Percentiles rank a stretch among this genome's conserved stretches.
phyloP scores from a whole-genome alignment of 306 rosid species.

The Heteromeles arbutifolia region DNA sequence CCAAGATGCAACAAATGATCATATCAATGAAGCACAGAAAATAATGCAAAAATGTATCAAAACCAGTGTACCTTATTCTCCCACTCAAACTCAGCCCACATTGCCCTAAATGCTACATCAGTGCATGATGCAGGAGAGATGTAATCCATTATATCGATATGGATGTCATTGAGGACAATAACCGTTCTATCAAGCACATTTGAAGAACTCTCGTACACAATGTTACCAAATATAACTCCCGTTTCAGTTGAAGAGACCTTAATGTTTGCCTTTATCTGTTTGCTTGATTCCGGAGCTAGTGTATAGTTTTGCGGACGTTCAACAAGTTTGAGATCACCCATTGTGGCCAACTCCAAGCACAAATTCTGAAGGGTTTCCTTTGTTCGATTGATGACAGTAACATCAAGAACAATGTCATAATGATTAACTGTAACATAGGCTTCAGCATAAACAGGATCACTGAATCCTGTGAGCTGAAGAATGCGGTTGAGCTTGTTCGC shows the following conservation, averaged over 20 bases:
- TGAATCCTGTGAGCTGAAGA: slow-evolving; percentile 99
- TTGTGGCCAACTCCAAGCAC: slow-evolving; percentile 97
- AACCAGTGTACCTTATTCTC: slow-evolving; percentile 76
- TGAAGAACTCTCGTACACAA: slow-evolving; percentile 89
- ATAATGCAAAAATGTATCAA: background rate
- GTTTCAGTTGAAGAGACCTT: slow-evolving; percentile 99
- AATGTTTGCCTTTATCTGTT: slow-evolving; percentile 93
- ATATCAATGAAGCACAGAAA: background rate
- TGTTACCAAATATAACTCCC: slow-evolving; percentile 92
- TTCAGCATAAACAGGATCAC: slow-evolving; percentile 99
- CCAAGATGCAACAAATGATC: background rate
- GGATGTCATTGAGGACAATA: slow-evolving; percentile 94
- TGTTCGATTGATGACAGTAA: slow-evolving; percentile 92
- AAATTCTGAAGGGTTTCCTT: slow-evolving; percentile 95
- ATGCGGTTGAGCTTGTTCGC: slow-evolving; percentile 92
- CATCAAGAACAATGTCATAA: slow-evolving; percentile 94
- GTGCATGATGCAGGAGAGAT: slow-evolving; percentile 95
- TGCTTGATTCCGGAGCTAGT: slow-evolving; percentile 93
- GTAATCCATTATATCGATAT: slow-evolving; percentile 99
- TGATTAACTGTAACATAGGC: slow-evolving; percentile 97
- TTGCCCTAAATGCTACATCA: slow-evolving; percentile 85
- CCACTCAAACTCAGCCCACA: slow-evolving; percentile 99
- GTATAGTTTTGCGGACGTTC: slow-evolving; percentile 99
- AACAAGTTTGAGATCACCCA: slow-evolving; percentile 99
- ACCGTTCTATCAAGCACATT: slow-evolving; percentile 90